Base-by-base conservation (phyloP, 495 filamentous ascomycete species). In the Xylaria scruposa region DNA sequence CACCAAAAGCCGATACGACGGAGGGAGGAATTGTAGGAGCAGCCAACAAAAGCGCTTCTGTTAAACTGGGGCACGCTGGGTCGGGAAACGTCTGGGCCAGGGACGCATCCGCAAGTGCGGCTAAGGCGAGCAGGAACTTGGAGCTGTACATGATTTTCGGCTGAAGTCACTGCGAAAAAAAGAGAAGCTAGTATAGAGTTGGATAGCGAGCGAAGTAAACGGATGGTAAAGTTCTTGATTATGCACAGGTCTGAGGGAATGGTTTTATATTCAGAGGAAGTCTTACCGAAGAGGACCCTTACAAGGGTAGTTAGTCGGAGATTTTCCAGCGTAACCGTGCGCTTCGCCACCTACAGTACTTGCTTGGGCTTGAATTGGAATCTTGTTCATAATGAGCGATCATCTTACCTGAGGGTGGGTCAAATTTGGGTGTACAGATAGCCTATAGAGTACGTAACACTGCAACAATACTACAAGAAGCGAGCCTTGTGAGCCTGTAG, bases 21-120 rank as follows among this genome's bases (percentile, higher is more conserved):
- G 24, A 13, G 21, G 40, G 24, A 33, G 61, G 61, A 33, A 47
- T 4, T 17, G 61, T 33, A 44, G 65, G 65, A 44, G 49, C 65
- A 10, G 31, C 49, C 13, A 21, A 33, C 2, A 67, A 3, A n/a
- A 67, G 33, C 10, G 21, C 47, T 10, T 6, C 8, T 7, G 40
- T 7, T 19, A 21, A 67, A 15, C 33, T 56, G 4, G 65, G 17
- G 36, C 65, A 67, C 1, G 8, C 65, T 6, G 49, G 49, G 36
- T 26, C 31, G 33, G 49, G 33, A 49, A 24, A 67, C 4, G 19
- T 56, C 36, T 54, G 47, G n/a, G 65, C 65, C 9, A 56, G 10
- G 8, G 65, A 67, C 31, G 21, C 65, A 51, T 29, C 49, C 31
- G 49, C 49, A 40, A 67, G 49, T n/a, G 49, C 49, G 6, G 65